Conservation (phyloP, 2,329 filamentous ascomycete species). For the Fusarium staphyleae region DNA sequence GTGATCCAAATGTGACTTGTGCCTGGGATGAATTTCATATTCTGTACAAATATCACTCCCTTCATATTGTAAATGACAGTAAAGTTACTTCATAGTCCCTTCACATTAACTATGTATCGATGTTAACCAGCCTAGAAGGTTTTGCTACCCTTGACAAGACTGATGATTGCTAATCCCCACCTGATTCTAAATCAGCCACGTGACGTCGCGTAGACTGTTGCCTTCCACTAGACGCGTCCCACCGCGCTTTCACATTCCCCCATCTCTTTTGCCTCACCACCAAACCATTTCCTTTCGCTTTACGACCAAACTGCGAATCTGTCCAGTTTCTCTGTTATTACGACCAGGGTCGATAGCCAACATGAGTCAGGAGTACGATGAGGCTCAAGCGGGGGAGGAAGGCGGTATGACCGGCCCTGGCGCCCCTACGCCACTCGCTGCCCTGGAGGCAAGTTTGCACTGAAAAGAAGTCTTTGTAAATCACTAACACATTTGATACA, state of each 20-base stretch:
- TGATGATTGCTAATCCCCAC: conserved; percentile 1
- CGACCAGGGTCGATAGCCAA: conserved; percentile 7
- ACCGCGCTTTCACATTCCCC: conserved; percentile 40
- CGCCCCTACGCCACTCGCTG: conserved; percentile 87
- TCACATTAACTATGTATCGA: too few relatives aligned
- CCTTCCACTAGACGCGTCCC: conserved; percentile 46
- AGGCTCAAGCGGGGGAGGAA: conserved; percentile 72
- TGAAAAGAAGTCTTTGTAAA: neutral
- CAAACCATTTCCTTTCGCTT: conserved; percentile 11
- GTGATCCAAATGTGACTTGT: neutral
- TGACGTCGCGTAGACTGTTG: conserved; percentile 49
- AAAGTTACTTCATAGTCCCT: too few relatives aligned
- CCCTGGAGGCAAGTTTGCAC: conserved; percentile 74
- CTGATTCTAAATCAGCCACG: conserved; percentile 36
- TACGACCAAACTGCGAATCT: neutral
- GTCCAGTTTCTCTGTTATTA: neutral
- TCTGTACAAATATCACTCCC: too few relatives aligned
- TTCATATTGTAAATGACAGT: neutral
- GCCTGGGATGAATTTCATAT: neutral
- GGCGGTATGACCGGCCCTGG: conserved; percentile 79
- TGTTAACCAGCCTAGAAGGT: too few relatives aligned
- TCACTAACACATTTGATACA: conserved; percentile 47
- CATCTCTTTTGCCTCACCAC: conserved; percentile 25
- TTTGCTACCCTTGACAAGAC: too few relatives aligned
- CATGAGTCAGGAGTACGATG: conserved; percentile 68